phyloP scores from a whole-genome alignment of 2,329 filamentous ascomycete species.

The Colletotrichum chlorophyti region DNA sequence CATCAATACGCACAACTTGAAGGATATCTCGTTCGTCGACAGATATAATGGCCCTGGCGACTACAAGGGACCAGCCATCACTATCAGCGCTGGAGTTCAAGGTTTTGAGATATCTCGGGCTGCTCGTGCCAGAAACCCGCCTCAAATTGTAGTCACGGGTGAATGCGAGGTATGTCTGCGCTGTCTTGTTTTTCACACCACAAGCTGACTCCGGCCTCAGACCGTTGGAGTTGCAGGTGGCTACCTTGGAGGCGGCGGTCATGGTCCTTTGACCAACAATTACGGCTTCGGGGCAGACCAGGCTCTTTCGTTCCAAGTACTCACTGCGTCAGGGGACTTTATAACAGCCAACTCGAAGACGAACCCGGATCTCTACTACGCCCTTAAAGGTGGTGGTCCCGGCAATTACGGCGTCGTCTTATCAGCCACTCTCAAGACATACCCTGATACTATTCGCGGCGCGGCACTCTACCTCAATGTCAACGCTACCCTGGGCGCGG shows the following conservation, averaged over 20 bases:
- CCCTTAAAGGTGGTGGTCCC: constrained; percentile 59
- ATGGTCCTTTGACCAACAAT: constrained; percentile 51
- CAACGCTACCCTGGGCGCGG: constrained; percentile 18
- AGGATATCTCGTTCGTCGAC: constrained; percentile 49
- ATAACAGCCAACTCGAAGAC: constrained; percentile 49
- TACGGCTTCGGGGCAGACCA: constrained; percentile 56
- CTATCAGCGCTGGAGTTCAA: constrained; percentile 59
- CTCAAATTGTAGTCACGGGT: constrained; percentile 56
- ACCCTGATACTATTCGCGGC: constrained; percentile 36
- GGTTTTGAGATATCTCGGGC: constrained; percentile 50
- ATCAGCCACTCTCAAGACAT: constrained; percentile 59
- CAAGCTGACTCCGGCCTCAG: constrained; percentile 26
- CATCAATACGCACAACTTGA: constrained; percentile 64
- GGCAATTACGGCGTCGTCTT: constrained; percentile 59
- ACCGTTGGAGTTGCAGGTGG: constrained; percentile 68
- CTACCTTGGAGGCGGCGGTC: constrained; percentile 65
- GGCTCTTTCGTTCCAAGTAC: constrained; percentile 52
- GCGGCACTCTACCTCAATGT: constrained; percentile 26
- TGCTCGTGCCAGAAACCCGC: constrained; percentile 45
- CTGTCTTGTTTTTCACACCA: background rate
- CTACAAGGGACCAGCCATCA: constrained; percentile 60
- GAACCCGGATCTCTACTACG: constrained; percentile 64
- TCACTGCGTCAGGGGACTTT: constrained; percentile 52
- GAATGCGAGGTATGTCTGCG: constrained; percentile 48
- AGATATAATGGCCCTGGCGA: constrained; percentile 39